Evolutionary conservation across 2,329 filamentous ascomycete genomes (phyloP), one percentile per base, ranked within the genome.

Genomic region (Botryosphaeria agaves): DNA sequence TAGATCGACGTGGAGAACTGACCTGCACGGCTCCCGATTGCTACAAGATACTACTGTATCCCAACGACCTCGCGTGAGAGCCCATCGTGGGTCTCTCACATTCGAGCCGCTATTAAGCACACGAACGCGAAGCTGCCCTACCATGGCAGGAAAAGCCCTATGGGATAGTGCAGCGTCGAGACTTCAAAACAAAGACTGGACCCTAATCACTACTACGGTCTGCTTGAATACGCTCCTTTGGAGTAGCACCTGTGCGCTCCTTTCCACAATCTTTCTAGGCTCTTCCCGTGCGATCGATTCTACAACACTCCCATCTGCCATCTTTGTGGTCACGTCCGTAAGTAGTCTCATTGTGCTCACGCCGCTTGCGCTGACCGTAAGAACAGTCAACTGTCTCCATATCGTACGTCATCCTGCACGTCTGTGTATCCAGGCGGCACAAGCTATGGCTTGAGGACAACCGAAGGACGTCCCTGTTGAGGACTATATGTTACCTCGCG

Each of bases 401-500:
- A 12, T 11, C 12, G 21, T 23, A 23, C 12, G 12, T 23, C 3
- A 23, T 23, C 21, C 9, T 11, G 9, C 21, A 23, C 21, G 7
- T 23, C 21, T 4, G 9, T 33, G 20, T n/a, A 16, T 16, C 12
- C 17, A 45, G 36, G 24, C 40, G 36, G n/a, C n/a, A n/a, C n/a
- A n/a, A n/a, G n/a, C n/a, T n/a, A 34, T 49, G 45, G 41, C 42
- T 35, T 24, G 41, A 46, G 29, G 42, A 46, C 34, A 33, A 37
- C 31, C 41, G 36, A 11, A 38, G 42, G 18, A n/a, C n/a, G n/a
- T 36, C 30, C 39, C 40, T 7, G 4, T 34, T 44, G n/a, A 45
- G 45, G 26, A 48, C 45, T 26, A 46, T 45, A 1, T 44, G 41
- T 5, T 51, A 54, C 30, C 26, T 52, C 18, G 47, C 48, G 16